Percentiles rank a stretch among this genome's conserved stretches.
phyloP scores from a whole-genome alignment of 352 stramenopile genomes.

The Phytopythium litorale region DNA sequence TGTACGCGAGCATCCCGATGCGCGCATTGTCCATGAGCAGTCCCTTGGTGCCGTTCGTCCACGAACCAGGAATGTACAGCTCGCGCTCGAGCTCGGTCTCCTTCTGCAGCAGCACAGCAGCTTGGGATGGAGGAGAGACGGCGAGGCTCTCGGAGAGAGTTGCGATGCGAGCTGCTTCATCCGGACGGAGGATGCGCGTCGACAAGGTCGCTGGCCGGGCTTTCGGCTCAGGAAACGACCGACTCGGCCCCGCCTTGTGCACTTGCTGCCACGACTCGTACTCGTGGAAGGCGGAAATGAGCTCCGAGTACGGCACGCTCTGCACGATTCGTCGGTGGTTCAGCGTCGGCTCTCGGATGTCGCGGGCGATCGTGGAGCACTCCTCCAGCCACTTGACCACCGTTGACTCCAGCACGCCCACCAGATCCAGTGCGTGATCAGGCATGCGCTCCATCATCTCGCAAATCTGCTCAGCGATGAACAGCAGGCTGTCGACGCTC shows the following conservation, averaged over 20 bases:
- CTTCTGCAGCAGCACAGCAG: conserved; percentile 4
- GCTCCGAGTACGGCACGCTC: conserved; percentile 47
- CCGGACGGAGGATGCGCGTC: background rate
- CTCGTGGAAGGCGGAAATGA: conserved; percentile 56
- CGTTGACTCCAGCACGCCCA: conserved; percentile 57
- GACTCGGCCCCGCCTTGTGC: conserved; percentile 48
- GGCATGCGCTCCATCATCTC: conserved; percentile 76
- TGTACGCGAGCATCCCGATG: conserved; percentile 74
- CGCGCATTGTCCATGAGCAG: conserved; percentile 73
- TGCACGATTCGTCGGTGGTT: conserved; percentile 64
- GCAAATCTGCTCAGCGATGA: conserved; percentile 58
- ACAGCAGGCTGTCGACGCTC: conserved; percentile 73
- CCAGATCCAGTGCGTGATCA: conserved; percentile 49
- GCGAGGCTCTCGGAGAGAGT: background rate
- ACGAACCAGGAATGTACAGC: conserved; percentile 55
- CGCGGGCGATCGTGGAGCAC: conserved; percentile 60
- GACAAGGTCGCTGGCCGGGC: conserved; percentile 17
- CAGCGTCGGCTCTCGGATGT: conserved; percentile 71
- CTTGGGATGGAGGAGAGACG: background rate
- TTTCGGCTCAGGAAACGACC: conserved; percentile 43
- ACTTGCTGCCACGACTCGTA: conserved; percentile 64
- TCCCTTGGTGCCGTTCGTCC: conserved; percentile 38
- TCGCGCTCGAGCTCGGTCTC: conserved; percentile 63
- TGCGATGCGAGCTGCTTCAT: background rate
- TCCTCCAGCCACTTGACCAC: conserved; percentile 73